Conservation (phyloP, 176 grass and related monocot species). For the Puccinellia tenuiflora region DNA sequence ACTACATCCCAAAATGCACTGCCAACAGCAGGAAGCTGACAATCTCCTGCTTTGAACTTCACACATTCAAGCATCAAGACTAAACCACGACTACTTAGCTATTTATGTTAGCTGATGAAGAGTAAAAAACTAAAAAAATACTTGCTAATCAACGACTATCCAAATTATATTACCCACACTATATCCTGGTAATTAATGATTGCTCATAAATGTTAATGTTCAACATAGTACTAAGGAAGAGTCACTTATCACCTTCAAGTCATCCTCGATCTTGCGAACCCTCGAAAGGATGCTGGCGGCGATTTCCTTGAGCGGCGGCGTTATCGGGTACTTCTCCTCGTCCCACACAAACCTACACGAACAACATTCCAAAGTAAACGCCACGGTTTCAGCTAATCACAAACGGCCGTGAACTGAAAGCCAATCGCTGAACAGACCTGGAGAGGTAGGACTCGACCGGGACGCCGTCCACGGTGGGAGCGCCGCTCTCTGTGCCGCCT, state of each 20-base stretch:
- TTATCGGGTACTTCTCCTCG: slow-evolving; percentile 71
- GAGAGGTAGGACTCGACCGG: slow-evolving; percentile 90
- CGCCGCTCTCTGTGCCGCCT: slow-evolving; percentile 32
- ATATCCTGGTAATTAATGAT: background rate
- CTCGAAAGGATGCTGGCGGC: slow-evolving; percentile 60
- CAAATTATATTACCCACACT: background rate
- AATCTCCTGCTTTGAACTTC: background rate
- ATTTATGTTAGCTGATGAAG: background rate
- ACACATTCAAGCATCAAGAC: background rate
- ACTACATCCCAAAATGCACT: background rate
- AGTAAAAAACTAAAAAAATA: background rate
- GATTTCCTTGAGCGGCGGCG: slow-evolving; percentile 71
- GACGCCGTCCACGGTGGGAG: slow-evolving; percentile 79
- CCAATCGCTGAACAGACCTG: slow-evolving; percentile 33
- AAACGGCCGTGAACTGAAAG: background rate
- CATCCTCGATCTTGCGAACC: slow-evolving; percentile 84
- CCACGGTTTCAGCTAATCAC: background rate
- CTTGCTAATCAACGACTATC: background rate
- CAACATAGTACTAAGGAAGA: background rate
- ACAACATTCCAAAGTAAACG: background rate
- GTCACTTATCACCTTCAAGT: slow-evolving; percentile 61
- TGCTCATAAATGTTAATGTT: background rate
- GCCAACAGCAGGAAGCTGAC: background rate
- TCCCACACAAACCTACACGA: slow-evolving; percentile 84
- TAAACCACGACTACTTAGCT: background rate